Percentiles rank a stretch among this genome's conserved stretches.
Conservation (phyloP, 2,329 filamentous ascomycete genomes). For the Aspergillus tamarii region DNA sequence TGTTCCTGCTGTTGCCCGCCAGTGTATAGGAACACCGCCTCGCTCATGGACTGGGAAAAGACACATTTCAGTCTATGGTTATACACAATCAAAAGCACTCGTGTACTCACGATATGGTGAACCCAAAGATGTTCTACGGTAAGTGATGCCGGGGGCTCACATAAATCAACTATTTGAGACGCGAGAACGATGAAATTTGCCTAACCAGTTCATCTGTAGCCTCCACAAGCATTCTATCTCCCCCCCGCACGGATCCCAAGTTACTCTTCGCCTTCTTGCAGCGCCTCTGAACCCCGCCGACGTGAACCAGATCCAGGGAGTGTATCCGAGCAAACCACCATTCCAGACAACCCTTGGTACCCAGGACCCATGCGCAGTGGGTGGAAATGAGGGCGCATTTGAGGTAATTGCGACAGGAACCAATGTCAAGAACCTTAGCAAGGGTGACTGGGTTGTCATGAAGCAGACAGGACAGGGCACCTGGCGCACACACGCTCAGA, state of each 20-base stretch:
- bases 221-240: constrained; percentile 55
- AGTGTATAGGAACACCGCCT: constrained; percentile 15
- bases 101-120: constrained; percentile 54
- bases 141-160: constrained; percentile 10
- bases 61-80: constrained; percentile 52
- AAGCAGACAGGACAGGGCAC: constrained; percentile 82
- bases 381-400: constrained; percentile 83
- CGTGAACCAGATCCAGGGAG: constrained; percentile 96
- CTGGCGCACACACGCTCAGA: constrained; percentile 88
- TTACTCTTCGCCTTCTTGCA: constrained; percentile 86
- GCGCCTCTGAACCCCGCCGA: constrained; percentile 96
- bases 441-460: constrained; percentile 94
- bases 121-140: constrained; percentile 53
- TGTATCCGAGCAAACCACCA: constrained; percentile 82
- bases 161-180: neutral
- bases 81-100: constrained; percentile 54
- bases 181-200: neutral
- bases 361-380: constrained; percentile 66
- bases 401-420: constrained; percentile 77
- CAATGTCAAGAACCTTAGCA: constrained; percentile 62
- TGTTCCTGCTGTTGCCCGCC: constrained; percentile 14
- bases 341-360: constrained; percentile 80
- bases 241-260: constrained; percentile 58
- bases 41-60: constrained; percentile 30
- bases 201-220: constrained; percentile 19